Percentiles rank a stretch among this genome's conserved stretches.
Evolutionary conservation across 805 yeast species (phyloP).

Genomic region (Blastobotrys chiropterorum): DNA sequence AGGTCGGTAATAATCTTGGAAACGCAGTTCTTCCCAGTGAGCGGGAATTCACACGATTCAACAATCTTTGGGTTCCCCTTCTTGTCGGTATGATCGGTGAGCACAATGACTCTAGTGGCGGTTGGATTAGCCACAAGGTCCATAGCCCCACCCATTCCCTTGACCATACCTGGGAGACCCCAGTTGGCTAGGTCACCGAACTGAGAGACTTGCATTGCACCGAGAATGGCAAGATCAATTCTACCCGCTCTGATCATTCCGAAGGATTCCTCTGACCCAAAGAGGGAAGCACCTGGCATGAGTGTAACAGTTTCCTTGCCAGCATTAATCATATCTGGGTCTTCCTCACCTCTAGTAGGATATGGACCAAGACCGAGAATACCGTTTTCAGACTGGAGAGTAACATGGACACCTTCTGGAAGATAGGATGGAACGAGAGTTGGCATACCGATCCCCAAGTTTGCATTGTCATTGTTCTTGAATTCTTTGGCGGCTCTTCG

Average conservation of each 20-base stretch:
- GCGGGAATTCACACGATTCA: conserved; percentile 39
- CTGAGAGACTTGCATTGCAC: conserved; percentile 45
- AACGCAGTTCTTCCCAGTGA: conserved; percentile 43
- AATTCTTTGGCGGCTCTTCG: conserved; percentile 43
- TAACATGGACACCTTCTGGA: conserved; percentile 33
- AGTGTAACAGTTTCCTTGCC: conserved; percentile 48
- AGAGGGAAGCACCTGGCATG: conserved; percentile 40
- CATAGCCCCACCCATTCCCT: conserved; percentile 56
- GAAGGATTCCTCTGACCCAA: conserved; percentile 47
- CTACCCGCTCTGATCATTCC: conserved; percentile 45
- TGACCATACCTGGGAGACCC: conserved; percentile 46
- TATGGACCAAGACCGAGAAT: conserved; percentile 46
- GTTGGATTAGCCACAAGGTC: conserved; percentile 44
- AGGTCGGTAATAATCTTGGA: conserved; percentile 40
- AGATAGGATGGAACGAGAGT: conserved; percentile 41
- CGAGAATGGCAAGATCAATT: conserved; percentile 40
- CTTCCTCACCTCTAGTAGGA: conserved; percentile 37
- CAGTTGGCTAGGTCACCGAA: conserved; percentile 48
- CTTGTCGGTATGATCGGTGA: conserved; percentile 44
- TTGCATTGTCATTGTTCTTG: conserved; percentile 38
- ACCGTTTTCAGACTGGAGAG: conserved; percentile 46
- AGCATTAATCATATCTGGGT: conserved; percentile 45
- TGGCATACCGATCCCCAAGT: conserved; percentile 47
- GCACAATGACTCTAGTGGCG: conserved; percentile 41
- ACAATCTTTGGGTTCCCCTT: conserved; percentile 44